Base-by-base conservation (phyloP, 805 yeast species). In the Saturnispora saitoi region DNA sequence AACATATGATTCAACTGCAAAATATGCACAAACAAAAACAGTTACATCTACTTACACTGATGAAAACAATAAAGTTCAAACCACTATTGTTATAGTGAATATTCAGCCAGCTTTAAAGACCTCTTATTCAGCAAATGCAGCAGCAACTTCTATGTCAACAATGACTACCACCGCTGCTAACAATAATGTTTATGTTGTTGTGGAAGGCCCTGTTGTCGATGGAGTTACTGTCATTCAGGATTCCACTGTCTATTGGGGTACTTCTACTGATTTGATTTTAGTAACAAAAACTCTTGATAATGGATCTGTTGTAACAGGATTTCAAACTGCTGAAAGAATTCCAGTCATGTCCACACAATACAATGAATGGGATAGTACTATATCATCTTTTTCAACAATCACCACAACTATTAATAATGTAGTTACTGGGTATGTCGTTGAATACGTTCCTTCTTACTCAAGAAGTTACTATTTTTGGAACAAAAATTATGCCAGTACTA, bases 401-500 rank as follows among this genome's bases (percentile, higher is more conserved):
- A 8, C 31, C 2, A 31, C 43, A 11, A 32, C 37, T 8, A 14
- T 9, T 15, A 12, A 19, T 5, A 48, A 45, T 4, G 41, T 36
- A 2, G 30, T 29, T 2, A 42, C 46, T 1, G 17, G n/a, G 4
- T 24, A 38, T 29, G 37, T 43, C n/a, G 15, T 48, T 32, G 44
- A 45, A 24, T 39, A 48, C 17, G 43, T 46, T 38, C 54, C 51
- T 24, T 32, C 48, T 4, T 48, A 48, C 28, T 45, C 45, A 4
- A 14, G 12, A 22, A 31, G 48, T 20, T 45, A 45, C 29, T 29
- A 17, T n/a, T 51, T 36, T 20, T 45, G 54, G 51, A 17, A 29
- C 10, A 51, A 32, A 38, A 32, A 14, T 15, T 51, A 45, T 34
- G 48, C 47, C 10, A 6, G 22, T 7, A 51, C 51, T 1, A 3